These are phyloP conservation scores for Fennellomyces sp. DNA, from an alignment of 371 early-diverging fungal genomes.

Conservation along the genomic window DNA sequence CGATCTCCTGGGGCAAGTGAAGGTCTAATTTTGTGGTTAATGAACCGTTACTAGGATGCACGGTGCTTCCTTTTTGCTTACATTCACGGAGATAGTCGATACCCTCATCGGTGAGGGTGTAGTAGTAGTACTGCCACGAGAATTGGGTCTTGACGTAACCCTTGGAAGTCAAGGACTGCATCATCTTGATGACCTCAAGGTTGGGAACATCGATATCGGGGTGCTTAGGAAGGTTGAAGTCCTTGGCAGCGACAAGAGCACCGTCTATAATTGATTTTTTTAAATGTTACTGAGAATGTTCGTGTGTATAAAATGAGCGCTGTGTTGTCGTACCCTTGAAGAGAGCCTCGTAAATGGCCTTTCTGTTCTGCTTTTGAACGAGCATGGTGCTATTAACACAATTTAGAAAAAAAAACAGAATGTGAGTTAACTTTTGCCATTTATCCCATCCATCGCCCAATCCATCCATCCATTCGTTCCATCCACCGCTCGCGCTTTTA, in stretches of 20 bases:
- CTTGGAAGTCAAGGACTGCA: constrained; percentile 96
- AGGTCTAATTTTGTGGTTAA: constrained; percentile 77
- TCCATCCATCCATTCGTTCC: constrained; percentile 4
- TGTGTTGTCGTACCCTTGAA: constrained; percentile 69
- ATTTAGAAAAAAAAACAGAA: background rate
- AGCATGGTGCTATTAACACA: constrained; percentile 65
- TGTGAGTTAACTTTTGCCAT: too few relatives aligned
- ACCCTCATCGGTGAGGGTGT: constrained; percentile 97
- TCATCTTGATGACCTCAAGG: constrained; percentile 98
- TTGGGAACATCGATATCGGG: constrained; percentile 95
- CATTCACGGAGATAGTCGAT: constrained; percentile 97
- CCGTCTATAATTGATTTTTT: constrained; percentile 77
- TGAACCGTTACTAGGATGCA: too few relatives aligned
- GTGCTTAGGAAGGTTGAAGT: constrained; percentile 96
- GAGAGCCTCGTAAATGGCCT: constrained; percentile 92
- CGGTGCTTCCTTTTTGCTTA: too few relatives aligned
- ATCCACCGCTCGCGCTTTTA: constrained; percentile 7
- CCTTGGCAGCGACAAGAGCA: constrained; percentile 98
- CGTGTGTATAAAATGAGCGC: background rate
- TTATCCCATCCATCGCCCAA: background rate
- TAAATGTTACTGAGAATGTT: background rate
- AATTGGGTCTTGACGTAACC: constrained; percentile 96
- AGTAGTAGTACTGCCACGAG: constrained; percentile 99
- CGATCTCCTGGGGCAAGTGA: constrained; percentile 95
- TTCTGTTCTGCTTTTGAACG: constrained; percentile 95